Evolutionary conservation across 768 basidiomycete species (phyloP).

Genomic region (Tylopilus sp.): DNA sequence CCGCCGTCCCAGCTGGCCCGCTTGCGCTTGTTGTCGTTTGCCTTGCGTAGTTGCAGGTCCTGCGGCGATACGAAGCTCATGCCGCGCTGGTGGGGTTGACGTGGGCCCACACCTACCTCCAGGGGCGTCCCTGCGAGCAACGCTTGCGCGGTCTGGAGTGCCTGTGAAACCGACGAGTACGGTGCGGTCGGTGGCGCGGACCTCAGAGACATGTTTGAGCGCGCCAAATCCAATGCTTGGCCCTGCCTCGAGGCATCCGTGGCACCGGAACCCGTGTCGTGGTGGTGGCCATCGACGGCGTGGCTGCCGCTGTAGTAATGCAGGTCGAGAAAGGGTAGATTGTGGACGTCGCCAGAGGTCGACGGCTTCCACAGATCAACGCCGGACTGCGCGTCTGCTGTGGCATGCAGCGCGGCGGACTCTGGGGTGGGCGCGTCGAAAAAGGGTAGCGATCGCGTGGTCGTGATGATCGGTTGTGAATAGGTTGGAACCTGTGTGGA

Average conservation of each 20-base stretch:
- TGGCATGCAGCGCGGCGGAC: slow-evolving; percentile 20
- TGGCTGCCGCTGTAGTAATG: slow-evolving; percentile 54
- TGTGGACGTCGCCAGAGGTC: slow-evolving; percentile 35
- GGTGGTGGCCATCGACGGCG: slow-evolving; percentile 26
- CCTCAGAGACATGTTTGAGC: slow-evolving; percentile 32
- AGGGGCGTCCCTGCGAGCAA: slow-evolving; percentile 20
- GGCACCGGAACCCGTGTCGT: slow-evolving; percentile 20
- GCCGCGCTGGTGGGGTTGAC: slow-evolving; percentile 41
- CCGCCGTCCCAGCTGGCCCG: slow-evolving; percentile 56
- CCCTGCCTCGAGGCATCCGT: slow-evolving; percentile 38
- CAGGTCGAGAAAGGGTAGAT: slow-evolving; percentile 68
- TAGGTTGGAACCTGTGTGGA: slow-evolving; percentile 32
- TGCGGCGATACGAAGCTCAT: slow-evolving; percentile 53
- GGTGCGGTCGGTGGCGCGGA: slow-evolving; percentile 24
- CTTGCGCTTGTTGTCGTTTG: slow-evolving; percentile 53
- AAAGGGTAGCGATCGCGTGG: slow-evolving; percentile 34
- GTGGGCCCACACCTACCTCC: slow-evolving; percentile 8
- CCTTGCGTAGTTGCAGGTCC: slow-evolving; percentile 46
- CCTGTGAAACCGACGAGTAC: slow-evolving; percentile 29
- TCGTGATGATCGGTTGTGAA: slow-evolving; percentile 36
- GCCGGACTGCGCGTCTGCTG: slow-evolving; percentile 14
- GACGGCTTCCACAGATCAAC: slow-evolving; percentile 32
- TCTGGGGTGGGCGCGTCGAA: slow-evolving; percentile 29
- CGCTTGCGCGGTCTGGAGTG: slow-evolving; percentile 34
- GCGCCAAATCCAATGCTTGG: slow-evolving; percentile 50